phyloP scores from a whole-genome alignment of 2,329 filamentous ascomycete genomes.

The Penicillium sp. region DNA sequence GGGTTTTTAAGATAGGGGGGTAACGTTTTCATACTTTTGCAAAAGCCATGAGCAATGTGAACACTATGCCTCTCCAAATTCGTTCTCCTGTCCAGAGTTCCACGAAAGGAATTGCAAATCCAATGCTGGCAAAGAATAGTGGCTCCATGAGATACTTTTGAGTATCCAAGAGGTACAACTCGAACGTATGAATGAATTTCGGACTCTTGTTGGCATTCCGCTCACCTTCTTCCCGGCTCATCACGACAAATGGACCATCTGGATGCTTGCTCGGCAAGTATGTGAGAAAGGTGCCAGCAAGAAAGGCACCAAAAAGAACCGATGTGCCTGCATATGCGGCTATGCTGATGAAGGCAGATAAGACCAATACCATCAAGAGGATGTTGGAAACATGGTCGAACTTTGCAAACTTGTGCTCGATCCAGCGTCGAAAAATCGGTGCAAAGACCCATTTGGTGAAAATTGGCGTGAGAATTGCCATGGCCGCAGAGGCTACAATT shows the following conservation, averaged over 20 bases:
- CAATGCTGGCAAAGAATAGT: slow-evolving; percentile 41
- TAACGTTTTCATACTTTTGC: slow-evolving; percentile 32
- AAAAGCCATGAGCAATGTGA: slow-evolving; percentile 39
- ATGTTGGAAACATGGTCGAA: slow-evolving; percentile 45
- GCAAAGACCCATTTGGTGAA: slow-evolving; percentile 49
- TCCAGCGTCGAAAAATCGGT: slow-evolving; percentile 43
- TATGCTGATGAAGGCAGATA: slow-evolving; percentile 42
- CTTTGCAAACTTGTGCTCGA: slow-evolving; percentile 42
- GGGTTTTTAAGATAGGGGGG: too few species aligned
- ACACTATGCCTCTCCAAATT: slow-evolving; percentile 41
- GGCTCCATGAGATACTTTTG: slow-evolving; percentile 44
- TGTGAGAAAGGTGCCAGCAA: slow-evolving; percentile 45
- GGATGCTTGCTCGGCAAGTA: slow-evolving; percentile 46
- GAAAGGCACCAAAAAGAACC: slow-evolving; percentile 47
- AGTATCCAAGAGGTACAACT: slow-evolving; percentile 44
- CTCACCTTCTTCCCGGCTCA: slow-evolving; percentile 44
- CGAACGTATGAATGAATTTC: slow-evolving; percentile 49
- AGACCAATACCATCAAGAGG: slow-evolving; percentile 43
- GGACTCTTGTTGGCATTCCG: slow-evolving; percentile 42
- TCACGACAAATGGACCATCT: slow-evolving; percentile 45
- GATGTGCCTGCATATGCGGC: slow-evolving; percentile 48
- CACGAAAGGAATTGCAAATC: slow-evolving; percentile 43
- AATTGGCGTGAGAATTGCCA: slow-evolving; percentile 44
- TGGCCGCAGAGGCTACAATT: slow-evolving; percentile 46
- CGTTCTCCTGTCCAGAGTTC: slow-evolving; percentile 41